Evolutionary conservation across 1,284 basidiomycete species (phyloP).

Genomic region (Cutaneotrichosporon dermatis): DNA sequence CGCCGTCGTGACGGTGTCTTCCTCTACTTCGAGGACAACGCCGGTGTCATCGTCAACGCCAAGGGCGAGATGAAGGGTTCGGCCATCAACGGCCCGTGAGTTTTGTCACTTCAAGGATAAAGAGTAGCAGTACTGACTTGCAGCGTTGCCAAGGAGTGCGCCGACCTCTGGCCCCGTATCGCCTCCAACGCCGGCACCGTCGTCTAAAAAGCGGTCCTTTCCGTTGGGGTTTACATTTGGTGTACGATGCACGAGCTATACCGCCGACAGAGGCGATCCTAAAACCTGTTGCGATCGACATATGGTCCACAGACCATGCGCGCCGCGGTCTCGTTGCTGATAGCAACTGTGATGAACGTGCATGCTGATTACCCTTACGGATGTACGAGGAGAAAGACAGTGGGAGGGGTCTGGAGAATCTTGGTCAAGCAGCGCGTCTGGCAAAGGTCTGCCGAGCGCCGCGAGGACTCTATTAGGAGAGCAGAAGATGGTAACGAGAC

Average conservation of each 20-base stretch:
- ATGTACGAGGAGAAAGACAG: too few species aligned
- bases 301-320: too few species aligned
- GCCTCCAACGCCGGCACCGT: constrained; percentile 97
- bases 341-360: constrained; percentile 2
- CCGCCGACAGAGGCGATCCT: not conserved
- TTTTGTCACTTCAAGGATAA: constrained; percentile 61
- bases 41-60: constrained; percentile 95
- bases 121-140: constrained; percentile 1
- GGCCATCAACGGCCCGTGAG: constrained; percentile 86
- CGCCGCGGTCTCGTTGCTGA: too few species aligned
- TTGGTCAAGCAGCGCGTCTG: too few species aligned
- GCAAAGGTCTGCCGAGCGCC: too few species aligned
- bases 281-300: not conserved
- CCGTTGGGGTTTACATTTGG: constrained; percentile 18
- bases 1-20: constrained; percentile 96
- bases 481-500: too few species aligned
- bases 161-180: constrained; percentile 99
- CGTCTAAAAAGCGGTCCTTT: constrained; percentile 55
- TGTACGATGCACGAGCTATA: constrained; percentile 27
- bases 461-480: too few species aligned
- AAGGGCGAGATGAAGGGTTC: constrained; percentile 99
- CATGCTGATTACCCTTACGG: not conserved
- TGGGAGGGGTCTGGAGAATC: too few species aligned
- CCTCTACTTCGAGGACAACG: constrained; percentile 97
- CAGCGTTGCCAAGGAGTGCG: constrained; percentile 53